Conservation (phyloP, 2,329 filamentous ascomycete genomes). For the Ramularia endophylla region DNA sequence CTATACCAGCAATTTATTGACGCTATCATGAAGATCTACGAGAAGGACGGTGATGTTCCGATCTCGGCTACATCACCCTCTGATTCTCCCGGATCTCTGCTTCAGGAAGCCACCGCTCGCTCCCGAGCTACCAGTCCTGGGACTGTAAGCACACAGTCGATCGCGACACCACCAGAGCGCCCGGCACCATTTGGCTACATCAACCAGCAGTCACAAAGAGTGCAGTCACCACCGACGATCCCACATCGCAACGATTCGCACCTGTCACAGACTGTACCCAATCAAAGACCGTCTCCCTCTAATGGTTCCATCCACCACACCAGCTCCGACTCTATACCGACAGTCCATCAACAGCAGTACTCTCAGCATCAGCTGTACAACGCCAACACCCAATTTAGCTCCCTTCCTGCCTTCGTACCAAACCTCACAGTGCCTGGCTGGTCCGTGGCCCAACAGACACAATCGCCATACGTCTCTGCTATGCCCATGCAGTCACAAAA, state of each 20-base stretch:
- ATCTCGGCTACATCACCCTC: conserved; percentile 45
- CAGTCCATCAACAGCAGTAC: conserved; percentile 10
- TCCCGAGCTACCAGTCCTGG: conserved; percentile 43
- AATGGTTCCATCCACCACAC: conserved; percentile 5
- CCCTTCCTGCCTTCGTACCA: conserved; percentile 27
- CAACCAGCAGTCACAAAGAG: conserved; percentile 24
- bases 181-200: conserved; percentile 26
- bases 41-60: conserved; percentile 50
- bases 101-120: conserved; percentile 36
- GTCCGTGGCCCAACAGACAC: conserved; percentile 15
- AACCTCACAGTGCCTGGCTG: conserved; percentile 23
- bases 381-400: conserved; percentile 20
- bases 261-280: conserved; percentile 10
- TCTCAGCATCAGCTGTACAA: conserved; percentile 17
- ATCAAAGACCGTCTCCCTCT: conserved; percentile 11
- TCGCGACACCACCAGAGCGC: conserved; percentile 30
- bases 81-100: conserved; percentile 38
- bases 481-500: conserved; percentile 12
- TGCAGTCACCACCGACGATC: conserved; percentile 22
- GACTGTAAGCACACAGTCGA: conserved; percentile 27
- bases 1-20: conserved; percentile 81
- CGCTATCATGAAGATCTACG: conserved; percentile 84
- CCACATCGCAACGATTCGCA: conserved; percentile 23
- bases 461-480: conserved; percentile 10
- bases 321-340: conserved; percentile 18